Percentiles rank a stretch among this genome's conserved stretches.
These are phyloP conservation scores for Trichoderma sp. DNA, from an alignment of 2,329 filamentous ascomycete genomes.

Conservation along the genomic window DNA sequence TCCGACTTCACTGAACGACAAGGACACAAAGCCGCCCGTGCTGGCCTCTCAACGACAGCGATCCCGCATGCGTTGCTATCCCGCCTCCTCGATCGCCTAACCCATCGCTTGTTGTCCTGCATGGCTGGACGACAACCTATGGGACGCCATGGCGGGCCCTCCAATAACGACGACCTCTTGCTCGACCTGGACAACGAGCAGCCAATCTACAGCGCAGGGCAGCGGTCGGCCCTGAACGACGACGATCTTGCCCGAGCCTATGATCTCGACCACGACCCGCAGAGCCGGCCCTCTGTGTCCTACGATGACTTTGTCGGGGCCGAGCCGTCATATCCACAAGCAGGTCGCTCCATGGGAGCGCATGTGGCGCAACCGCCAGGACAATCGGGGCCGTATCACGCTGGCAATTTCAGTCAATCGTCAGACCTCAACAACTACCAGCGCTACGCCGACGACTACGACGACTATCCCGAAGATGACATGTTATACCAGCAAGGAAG, in stretches of 20 bases:
- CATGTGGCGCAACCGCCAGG: slow-evolving; percentile 20
- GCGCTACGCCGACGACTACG: slow-evolving; percentile 84
- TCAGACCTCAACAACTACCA: slow-evolving; percentile 87
- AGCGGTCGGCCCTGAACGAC: slow-evolving; percentile 78
- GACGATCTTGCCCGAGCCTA: slow-evolving; percentile 78
- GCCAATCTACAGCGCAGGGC: slow-evolving; percentile 73
- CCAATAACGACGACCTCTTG: slow-evolving; percentile 63
- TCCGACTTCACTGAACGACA: neutral
- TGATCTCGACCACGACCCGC: slow-evolving; percentile 68
- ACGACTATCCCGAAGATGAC: slow-evolving; percentile 65
- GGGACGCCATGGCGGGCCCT: slow-evolving; percentile 54
- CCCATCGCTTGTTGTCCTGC: slow-evolving; percentile 49
- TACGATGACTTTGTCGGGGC: slow-evolving; percentile 94
- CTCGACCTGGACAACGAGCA: slow-evolving; percentile 75
- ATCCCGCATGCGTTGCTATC: slow-evolving; percentile 43
- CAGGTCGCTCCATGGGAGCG: slow-evolving; percentile 46
- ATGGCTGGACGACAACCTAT: slow-evolving; percentile 64
- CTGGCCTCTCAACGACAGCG: slow-evolving; percentile 20
- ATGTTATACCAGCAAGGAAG: slow-evolving; percentile 82
- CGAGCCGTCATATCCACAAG: slow-evolving; percentile 52
- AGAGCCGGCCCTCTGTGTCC: slow-evolving; percentile 79
- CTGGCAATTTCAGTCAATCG: slow-evolving; percentile 69
- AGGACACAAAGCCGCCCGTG: neutral
- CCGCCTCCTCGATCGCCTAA: slow-evolving; percentile 38
- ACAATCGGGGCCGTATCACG: slow-evolving; percentile 48